Conservation (phyloP, 768 basidiomycete species). For the Kwoniella sp. region DNA sequence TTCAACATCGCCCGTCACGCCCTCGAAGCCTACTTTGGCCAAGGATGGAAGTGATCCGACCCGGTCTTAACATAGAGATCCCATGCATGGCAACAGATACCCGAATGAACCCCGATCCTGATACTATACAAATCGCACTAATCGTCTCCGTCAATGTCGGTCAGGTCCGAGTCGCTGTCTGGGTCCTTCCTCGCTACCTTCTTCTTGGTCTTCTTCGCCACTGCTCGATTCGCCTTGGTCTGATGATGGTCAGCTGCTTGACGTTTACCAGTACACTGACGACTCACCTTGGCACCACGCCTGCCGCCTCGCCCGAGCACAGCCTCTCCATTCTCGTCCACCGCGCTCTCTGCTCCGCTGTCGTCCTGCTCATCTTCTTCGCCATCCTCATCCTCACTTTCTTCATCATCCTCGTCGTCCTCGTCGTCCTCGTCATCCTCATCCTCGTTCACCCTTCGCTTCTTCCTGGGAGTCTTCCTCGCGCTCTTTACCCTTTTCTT, state of each 20-base stretch:
- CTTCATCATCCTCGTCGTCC: conserved; percentile 22
- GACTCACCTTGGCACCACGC: conserved; percentile 41
- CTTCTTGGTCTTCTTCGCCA: conserved; percentile 18
- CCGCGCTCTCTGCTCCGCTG: conserved; percentile 13
- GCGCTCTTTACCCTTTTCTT: conserved; percentile 5
- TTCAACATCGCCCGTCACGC: conserved; percentile 84
- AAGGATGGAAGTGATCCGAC: conserved; percentile 32
- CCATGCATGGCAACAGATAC: no score
- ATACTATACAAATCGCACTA: no score
- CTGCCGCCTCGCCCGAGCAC: conserved; percentile 41
- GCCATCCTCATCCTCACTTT: conserved; percentile 22
- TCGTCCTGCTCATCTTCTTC: conserved; percentile 5
- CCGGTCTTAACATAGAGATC: no score
- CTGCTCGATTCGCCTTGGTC: conserved; percentile 40
- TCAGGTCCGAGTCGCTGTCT: no score
- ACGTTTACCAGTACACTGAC: background rate
- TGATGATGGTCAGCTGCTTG: background rate
- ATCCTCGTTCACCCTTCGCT: conserved; percentile 6
- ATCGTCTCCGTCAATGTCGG: no score
- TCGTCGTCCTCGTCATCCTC: conserved; percentile 26
- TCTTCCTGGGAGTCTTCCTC: conserved; percentile 10
- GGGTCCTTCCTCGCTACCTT: no score
- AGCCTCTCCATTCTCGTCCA: conserved; percentile 18
- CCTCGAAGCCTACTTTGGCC: conserved; percentile 73
- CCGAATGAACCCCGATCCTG: no score